Percentiles rank a stretch among this genome's conserved stretches.
Conservation (phyloP, 2,329 filamentous ascomycete genomes). For the Elsinoe australis region DNA sequence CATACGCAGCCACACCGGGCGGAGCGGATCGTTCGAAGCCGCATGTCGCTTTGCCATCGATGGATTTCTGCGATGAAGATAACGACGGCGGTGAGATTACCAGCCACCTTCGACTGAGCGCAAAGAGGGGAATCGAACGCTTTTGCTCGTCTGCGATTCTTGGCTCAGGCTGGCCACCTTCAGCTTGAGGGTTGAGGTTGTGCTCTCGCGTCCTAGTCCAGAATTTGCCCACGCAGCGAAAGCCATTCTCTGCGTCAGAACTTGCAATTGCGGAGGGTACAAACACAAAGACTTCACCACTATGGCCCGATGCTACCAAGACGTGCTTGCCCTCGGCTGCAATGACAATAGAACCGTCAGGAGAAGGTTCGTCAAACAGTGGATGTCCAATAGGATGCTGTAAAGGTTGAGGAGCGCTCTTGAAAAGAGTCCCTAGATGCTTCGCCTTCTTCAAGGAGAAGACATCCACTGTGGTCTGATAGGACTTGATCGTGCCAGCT, state of each 20-base stretch:
- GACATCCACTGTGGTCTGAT: constrained; percentile 82
- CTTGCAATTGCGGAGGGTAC: constrained; percentile 29
- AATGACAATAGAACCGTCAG: constrained; percentile 65
- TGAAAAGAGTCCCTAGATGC: constrained; percentile 64
- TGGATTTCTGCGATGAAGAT: constrained; percentile 61
- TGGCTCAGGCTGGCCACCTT: neutral
- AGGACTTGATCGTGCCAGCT: constrained; percentile 46
- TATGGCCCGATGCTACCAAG: constrained; percentile 68
- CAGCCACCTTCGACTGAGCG: constrained; percentile 66
- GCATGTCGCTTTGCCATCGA: constrained; percentile 58
- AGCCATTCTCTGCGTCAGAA: constrained; percentile 32
- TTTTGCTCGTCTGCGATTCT: neutral
- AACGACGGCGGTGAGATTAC: constrained; percentile 62
- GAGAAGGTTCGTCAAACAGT: constrained; percentile 59
- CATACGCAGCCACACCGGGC: constrained; percentile 51
- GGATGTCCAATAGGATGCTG: constrained; percentile 51
- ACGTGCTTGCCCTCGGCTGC: constrained; percentile 65
- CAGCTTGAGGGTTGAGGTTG: neutral
- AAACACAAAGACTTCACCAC: constrained; percentile 81
- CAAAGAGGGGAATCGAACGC: constrained; percentile 49
- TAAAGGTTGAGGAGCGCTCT: constrained; percentile 56
- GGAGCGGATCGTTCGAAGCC: constrained; percentile 44
- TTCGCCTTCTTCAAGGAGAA: constrained; percentile 74
- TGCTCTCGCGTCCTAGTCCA: constrained; percentile 57
- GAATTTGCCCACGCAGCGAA: constrained; percentile 72